Base-by-base conservation (phyloP, 352 stramenopile genomes). In the Pythium myriotylum region DNA sequence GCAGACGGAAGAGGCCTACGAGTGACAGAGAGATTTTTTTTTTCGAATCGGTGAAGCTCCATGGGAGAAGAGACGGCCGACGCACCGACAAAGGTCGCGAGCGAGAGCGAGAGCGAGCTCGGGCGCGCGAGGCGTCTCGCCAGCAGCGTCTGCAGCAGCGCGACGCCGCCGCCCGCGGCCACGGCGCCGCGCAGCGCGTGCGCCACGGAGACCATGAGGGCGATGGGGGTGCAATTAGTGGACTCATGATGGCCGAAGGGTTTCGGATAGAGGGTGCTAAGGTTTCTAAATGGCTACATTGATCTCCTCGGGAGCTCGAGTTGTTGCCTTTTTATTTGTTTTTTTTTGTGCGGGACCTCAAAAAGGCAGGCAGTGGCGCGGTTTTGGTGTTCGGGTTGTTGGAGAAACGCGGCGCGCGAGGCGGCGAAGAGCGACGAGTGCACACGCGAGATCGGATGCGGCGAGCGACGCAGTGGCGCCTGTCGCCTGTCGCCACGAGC, bases 41-140 rank as follows among this genome's bases (percentile, higher is more conserved):
- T n/a, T 7, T 12, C 5, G 22, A 14, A 50, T 3, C 22, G 10
- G 20, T 8, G 42, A 22, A 23, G 16, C 8, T 39, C 5, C 29
- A 10, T 5, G 29, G 29, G 29, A 35, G 29, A 35, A 35, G 29
- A 35, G 29, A 35, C 29, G 29, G 29, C 5, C 29, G 43, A 33
- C 54, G 54, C 46, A 76, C 81, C 78, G 14, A 88, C 74, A 45
- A 90, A 87, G 51, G 70, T 73, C 8, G 74, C 73, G 26, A 90
- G 60, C 0, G 78, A 68, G 32, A 88, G 50, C 19, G 79, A 79
- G 12, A 91, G 58, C 2, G 77, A 74, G 42, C 72, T 81, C 8
- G 81, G 79, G 4, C 61, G 35, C 48, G 62, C 54, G 4, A 86
- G 29, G 32, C 60, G 45, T 27, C 79, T 72, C 49, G 79, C 71